These are phyloP conservation scores for Boletus subparvulus DNA, from an alignment of 768 basidiomycete genomes.

Conservation along the genomic window DNA sequence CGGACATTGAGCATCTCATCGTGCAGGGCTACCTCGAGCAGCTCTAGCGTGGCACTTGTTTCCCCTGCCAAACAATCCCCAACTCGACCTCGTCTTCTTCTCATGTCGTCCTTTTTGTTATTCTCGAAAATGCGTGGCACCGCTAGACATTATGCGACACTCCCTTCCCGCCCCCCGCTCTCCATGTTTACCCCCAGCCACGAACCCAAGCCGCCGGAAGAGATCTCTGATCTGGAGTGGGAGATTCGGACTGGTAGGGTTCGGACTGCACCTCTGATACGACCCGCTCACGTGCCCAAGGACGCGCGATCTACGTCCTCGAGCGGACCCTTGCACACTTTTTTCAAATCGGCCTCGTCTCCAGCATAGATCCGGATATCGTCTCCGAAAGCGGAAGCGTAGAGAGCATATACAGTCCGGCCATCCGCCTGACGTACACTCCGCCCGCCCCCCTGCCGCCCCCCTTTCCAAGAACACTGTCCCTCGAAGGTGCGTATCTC, in stretches of 20 bases:
- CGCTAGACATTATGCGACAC: conserved; percentile 6
- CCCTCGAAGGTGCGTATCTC: conserved; percentile 59
- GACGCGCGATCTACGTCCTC: conserved; percentile 68
- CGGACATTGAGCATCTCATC: conserved; percentile 92
- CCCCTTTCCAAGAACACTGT: conserved; percentile 68
- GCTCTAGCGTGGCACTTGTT: conserved; percentile 44
- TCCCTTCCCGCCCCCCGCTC: conserved; percentile 12
- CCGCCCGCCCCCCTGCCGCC: conserved; percentile 65
- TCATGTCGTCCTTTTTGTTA: conserved; percentile 12
- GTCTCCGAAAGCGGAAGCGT: conserved; percentile 29
- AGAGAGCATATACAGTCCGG: conserved; percentile 61
- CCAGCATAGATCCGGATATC: conserved; percentile 46
- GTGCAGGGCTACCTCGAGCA: conserved; percentile 92
- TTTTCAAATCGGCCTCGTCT: conserved; percentile 65
- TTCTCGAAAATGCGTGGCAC: neutral
- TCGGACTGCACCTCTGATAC: conserved; percentile 27
- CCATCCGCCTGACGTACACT: conserved; percentile 62
- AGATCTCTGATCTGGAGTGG: conserved; percentile 72
- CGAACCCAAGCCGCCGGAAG: conserved; percentile 8
- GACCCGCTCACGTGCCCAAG: conserved; percentile 38
- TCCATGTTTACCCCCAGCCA: conserved; percentile 27
- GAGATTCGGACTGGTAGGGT: conserved; percentile 67
- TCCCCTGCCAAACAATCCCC: conserved; percentile 28
- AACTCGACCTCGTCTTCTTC: neutral
- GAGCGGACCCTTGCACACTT: conserved; percentile 71